phyloP scores from a whole-genome alignment of 495 filamentous ascomycete genomes.

The Tuber magnatum region DNA sequence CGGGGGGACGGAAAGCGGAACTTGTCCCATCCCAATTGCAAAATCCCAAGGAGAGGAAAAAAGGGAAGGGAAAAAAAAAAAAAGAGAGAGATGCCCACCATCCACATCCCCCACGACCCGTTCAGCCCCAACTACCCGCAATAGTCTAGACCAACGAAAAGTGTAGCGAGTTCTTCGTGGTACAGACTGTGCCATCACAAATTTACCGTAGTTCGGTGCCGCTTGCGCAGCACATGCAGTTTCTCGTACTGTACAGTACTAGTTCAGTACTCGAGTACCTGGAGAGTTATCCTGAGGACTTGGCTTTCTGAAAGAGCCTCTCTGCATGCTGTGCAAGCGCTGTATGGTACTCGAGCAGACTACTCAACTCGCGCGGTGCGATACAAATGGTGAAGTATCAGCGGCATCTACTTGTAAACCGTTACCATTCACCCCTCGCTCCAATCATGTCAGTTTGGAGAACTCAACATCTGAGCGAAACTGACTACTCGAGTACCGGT shows the following conservation, averaged over 20 bases:
- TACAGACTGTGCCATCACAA: not conserved
- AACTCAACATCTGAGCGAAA: not conserved
- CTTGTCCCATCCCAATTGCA: not conserved
- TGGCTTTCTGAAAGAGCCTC: not conserved
- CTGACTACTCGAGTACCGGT: not conserved
- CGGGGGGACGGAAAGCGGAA: not conserved
- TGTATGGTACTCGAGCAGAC: too few species aligned
- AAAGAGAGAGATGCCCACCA: not conserved
- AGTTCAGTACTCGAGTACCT: too few species aligned
- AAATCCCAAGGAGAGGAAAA: not conserved
- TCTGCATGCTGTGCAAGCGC: not conserved
- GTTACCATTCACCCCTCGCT: not conserved
- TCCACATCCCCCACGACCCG: not conserved
- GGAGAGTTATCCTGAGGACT: not conserved
- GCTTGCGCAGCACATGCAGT: not conserved
- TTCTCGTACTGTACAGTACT: too few species aligned
- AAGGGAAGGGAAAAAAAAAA: not conserved
- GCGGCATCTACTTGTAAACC: not conserved
- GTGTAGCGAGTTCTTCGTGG: not conserved
- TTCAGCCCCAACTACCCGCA: not conserved
- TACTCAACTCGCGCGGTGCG: not conserved
- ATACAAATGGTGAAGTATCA: too few species aligned
- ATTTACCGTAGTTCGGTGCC: not conserved
- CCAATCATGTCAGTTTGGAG: not conserved
- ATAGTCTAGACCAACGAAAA: not conserved